Evolutionary conservation across 805 yeast species (phyloP).

Genomic region (Monosporozyma siamensis): DNA sequence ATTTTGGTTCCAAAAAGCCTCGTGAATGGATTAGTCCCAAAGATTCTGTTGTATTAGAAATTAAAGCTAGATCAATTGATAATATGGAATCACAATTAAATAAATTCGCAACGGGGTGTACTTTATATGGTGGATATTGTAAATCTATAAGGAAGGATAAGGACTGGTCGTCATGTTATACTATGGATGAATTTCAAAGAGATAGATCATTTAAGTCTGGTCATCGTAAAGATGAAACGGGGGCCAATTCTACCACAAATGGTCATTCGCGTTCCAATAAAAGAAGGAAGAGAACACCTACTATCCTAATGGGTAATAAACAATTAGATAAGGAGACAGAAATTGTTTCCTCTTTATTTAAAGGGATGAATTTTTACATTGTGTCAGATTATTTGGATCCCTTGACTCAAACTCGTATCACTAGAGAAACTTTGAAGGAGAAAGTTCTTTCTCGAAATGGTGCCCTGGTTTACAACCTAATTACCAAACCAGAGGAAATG

Average conservation of each 20-base stretch:
- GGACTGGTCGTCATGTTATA: constrained; percentile 43
- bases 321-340: constrained; percentile 1
- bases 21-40: constrained; percentile 72
- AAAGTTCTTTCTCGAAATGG: constrained; percentile 46
- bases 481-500: constrained; percentile 9
- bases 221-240: background rate
- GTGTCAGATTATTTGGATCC: constrained; percentile 40
- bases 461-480: constrained; percentile 31
- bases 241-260: background rate
- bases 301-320: constrained; percentile 10
- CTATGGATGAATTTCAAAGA: constrained; percentile 39
- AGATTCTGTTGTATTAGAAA: constrained; percentile 69
- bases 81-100: constrained; percentile 33
- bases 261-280: constrained; percentile 12
- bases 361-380: constrained; percentile 39
- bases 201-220: constrained; percentile 1
- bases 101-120: constrained; percentile 54
- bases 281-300: constrained; percentile 25
- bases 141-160: constrained; percentile 62
- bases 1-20: constrained; percentile 56
- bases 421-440: constrained; percentile 31
- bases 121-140: constrained; percentile 71
- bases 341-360: constrained; percentile 33
- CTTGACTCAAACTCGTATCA: constrained; percentile 17
- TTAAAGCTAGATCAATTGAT: constrained; percentile 70